Evolutionary conservation across 306 rosid genomes (phyloP).

Genomic region (Cucurbita argyrosperma): DNA sequence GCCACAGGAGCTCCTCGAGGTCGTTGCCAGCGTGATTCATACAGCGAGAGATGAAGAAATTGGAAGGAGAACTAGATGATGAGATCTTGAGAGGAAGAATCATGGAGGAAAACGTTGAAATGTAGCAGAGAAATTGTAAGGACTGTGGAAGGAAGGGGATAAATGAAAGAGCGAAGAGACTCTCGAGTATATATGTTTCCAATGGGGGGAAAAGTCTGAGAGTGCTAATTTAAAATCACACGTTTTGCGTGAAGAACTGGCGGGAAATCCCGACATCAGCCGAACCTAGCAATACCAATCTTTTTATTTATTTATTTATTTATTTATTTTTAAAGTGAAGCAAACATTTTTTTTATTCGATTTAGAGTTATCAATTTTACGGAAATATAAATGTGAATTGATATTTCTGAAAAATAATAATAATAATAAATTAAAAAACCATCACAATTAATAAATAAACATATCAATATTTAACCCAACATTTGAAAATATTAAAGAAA

Average conservation of each 20-base stretch:
- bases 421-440: too few relatives aligned
- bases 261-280: neutral
- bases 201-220: neutral
- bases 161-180: neutral
- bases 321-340: too few relatives aligned
- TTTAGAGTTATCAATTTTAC: too few relatives aligned
- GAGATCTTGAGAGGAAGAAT: constrained; percentile 14
- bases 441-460: too few relatives aligned
- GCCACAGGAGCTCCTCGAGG: constrained; percentile 56
- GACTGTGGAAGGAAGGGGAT: neutral
- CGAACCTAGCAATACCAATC: neutral
- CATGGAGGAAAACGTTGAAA: constrained; percentile 15
- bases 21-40: constrained; percentile 16
- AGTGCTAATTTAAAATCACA: neutral
- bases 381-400: too few relatives aligned
- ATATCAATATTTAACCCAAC: too few relatives aligned
- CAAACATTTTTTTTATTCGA: too few relatives aligned
- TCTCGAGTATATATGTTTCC: neutral
- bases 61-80: constrained; percentile 13
- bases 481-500: too few relatives aligned
- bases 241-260: neutral
- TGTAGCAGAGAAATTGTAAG: neutral
- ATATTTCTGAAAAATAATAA: too few relatives aligned
- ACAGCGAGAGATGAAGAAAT: constrained; percentile 18
- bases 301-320: neutral